A percentile compares a stretch with the other conserved stretches of the same genome.
Evolutionary conservation across 208 protist species (phyloP).

Genomic region (Vickermania ingenoplastis): DNA sequence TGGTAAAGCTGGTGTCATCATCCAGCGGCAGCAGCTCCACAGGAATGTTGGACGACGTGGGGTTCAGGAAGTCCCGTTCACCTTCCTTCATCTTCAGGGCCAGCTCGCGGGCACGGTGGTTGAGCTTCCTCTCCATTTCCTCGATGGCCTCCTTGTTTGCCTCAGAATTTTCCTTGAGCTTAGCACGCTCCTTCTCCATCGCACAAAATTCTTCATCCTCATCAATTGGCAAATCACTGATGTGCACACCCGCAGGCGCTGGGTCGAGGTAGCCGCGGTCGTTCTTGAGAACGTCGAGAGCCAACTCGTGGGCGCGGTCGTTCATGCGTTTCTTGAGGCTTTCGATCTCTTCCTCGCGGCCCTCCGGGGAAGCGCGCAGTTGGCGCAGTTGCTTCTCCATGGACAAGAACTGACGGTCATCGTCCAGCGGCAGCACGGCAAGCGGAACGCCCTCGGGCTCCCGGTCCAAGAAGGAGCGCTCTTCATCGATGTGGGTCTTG

Average conservation of each 20-base stretch:
- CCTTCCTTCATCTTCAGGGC: conserved; percentile 52
- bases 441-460: conserved; percentile 53
- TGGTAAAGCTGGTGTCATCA: conserved; percentile 49
- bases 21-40: conserved; percentile 44
- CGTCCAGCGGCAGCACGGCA: conserved; percentile 42
- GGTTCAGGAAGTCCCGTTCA: conserved; percentile 42
- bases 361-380: conserved; percentile 44
- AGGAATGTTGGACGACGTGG: conserved; percentile 39
- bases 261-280: conserved; percentile 22
- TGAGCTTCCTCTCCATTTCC: conserved; percentile 62
- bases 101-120: conserved; percentile 47
- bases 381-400: conserved; percentile 54
- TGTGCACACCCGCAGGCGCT: conserved; percentile 22
- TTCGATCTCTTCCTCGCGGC: conserved; percentile 21
- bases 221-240: conserved; percentile 59
- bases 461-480: conserved; percentile 51
- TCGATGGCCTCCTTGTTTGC: conserved; percentile 22
- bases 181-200: conserved; percentile 62
- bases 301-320: conserved; percentile 51
- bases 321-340: conserved; percentile 53
- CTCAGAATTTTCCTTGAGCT: conserved; percentile 46
- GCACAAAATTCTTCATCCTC: conserved; percentile 40
- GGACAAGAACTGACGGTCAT: conserved; percentile 39
- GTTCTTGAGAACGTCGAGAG: conserved; percentile 36
- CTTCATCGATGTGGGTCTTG: conserved; percentile 28